Conservation (phyloP, 1,284 basidiomycete species). For the Cryptococcus sp. region DNA sequence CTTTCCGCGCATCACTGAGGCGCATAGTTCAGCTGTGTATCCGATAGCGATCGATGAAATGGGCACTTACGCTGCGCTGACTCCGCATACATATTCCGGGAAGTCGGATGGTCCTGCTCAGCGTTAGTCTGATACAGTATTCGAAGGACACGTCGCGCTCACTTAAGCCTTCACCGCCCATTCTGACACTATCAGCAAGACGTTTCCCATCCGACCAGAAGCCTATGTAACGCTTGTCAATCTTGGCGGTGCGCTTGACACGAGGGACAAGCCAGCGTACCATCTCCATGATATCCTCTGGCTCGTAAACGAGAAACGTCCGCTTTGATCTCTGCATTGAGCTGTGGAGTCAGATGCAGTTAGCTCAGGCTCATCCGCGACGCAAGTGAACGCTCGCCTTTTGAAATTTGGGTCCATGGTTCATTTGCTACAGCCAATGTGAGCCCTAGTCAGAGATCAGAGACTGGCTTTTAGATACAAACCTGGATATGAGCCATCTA, state of each 20-base stretch:
- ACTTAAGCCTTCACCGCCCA: constrained; percentile 46
- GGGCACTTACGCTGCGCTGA: constrained; percentile 37
- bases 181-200: constrained; percentile 38
- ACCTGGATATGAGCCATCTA: constrained; percentile 53
- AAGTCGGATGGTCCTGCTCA: constrained; percentile 39
- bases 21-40: not conserved
- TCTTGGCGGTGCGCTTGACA: not conserved
- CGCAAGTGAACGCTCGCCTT: constrained; percentile 25
- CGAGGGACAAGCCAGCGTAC: constrained; percentile 17
- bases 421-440: constrained; percentile 46
- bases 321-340: constrained; percentile 47
- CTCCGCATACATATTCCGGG: constrained; percentile 50
- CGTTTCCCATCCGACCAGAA: constrained; percentile 51
- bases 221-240: constrained; percentile 20
- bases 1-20: constrained; percentile 38
- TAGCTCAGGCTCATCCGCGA: not conserved
- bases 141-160: constrained; percentile 4
- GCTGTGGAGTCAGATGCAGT: constrained; percentile 21
- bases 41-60: too few relatives aligned
- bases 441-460: not conserved
- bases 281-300: constrained; percentile 51
- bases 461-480: not conserved
- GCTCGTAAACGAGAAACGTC: constrained; percentile 45
- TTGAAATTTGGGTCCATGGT: constrained; percentile 51
- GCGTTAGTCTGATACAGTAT: not conserved